Evolutionary conservation across 192 early-diverging fungal genomes (phyloP).

Genomic region (Mortierella alpina): DNA sequence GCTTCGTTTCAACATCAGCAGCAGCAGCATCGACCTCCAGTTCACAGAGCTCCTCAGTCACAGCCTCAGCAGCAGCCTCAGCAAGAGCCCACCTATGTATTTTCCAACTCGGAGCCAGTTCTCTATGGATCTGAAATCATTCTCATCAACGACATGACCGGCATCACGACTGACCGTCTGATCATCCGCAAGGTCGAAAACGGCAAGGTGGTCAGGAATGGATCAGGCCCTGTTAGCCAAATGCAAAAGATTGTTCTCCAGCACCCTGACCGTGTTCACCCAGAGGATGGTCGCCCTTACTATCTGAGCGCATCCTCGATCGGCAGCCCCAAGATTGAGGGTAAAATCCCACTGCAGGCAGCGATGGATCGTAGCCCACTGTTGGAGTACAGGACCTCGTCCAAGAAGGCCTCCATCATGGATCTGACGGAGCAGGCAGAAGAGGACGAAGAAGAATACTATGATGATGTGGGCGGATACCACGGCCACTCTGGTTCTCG

Average conservation of each 20-base stretch:
- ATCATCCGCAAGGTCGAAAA: conserved; percentile 87
- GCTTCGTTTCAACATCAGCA: too few relatives aligned
- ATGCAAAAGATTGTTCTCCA: conserved; percentile 89
- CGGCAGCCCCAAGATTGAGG: conserved; percentile 52
- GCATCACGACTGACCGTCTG: conserved; percentile 74
- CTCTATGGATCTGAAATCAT: conserved; percentile 82
- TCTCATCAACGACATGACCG: conserved; percentile 71
- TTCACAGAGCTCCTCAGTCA: conserved; percentile 2
- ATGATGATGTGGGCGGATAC: conserved; percentile 13
- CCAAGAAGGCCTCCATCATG: conserved; percentile 55
- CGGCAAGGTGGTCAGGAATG: conserved; percentile 70
- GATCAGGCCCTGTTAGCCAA: conserved; percentile 80
- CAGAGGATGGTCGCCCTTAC: conserved; percentile 35
- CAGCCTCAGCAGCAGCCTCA: conserved; percentile 40
- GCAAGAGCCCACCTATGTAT: conserved; percentile 32
- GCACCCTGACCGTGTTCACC: conserved; percentile 49
- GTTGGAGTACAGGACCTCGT: conserved; percentile 48
- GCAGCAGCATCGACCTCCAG: too few relatives aligned
- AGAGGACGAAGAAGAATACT: conserved; percentile 31
- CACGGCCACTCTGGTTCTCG: conserved; percentile 30
- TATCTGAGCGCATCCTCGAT: conserved; percentile 60
- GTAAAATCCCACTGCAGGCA: conserved; percentile 51
- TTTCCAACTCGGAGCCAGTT: conserved; percentile 59
- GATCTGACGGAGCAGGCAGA: conserved; percentile 35
- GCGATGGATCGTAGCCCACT: conserved; percentile 54